These are phyloP conservation scores for Linderina pennispora DNA, from an alignment of 192 early-diverging fungal genomes.

Conservation along the genomic window DNA sequence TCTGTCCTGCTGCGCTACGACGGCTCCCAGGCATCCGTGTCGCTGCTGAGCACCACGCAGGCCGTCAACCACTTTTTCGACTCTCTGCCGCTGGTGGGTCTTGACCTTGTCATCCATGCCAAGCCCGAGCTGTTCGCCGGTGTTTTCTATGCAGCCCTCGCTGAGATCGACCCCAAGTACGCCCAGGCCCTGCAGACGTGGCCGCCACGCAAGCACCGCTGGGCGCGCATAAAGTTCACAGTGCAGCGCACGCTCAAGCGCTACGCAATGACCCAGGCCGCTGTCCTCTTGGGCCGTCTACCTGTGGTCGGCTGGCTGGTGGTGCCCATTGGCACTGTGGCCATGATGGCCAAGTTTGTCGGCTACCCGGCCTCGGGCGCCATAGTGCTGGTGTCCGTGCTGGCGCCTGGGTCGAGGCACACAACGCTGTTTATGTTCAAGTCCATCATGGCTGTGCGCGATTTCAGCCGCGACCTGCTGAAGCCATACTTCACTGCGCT, in stretches of 20 bases:
- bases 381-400: slow-evolving; percentile 13
- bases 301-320: slow-evolving; percentile 42
- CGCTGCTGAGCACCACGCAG: slow-evolving; percentile 27
- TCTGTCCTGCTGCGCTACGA: slow-evolving; percentile 29
- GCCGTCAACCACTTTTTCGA: slow-evolving; percentile 31
- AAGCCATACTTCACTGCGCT: slow-evolving; percentile 34
- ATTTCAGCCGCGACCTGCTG: slow-evolving; percentile 40
- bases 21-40: slow-evolving; percentile 14
- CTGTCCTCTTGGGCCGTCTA: slow-evolving; percentile 11
- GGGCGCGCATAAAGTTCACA: slow-evolving; percentile 31
- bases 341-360: slow-evolving; percentile 38
- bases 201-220: slow-evolving; percentile 30
- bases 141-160: slow-evolving; percentile 38
- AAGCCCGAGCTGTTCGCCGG: slow-evolving; percentile 18
- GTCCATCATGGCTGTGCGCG: slow-evolving; percentile 37
- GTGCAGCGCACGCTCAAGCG: slow-evolving; percentile 25
- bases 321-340: slow-evolving; percentile 22
- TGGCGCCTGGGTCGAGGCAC: slow-evolving; percentile 20
- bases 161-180: slow-evolving; percentile 33
- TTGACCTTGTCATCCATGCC: slow-evolving; percentile 31
- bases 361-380: slow-evolving; percentile 24
- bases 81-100: slow-evolving; percentile 30
- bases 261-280: slow-evolving; percentile 32
- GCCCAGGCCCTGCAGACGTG: slow-evolving; percentile 18
- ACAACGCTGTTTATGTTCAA: slow-evolving; percentile 37